Base-by-base conservation (phyloP, 306 rosid species). In the Prunus kanzakura region DNA sequence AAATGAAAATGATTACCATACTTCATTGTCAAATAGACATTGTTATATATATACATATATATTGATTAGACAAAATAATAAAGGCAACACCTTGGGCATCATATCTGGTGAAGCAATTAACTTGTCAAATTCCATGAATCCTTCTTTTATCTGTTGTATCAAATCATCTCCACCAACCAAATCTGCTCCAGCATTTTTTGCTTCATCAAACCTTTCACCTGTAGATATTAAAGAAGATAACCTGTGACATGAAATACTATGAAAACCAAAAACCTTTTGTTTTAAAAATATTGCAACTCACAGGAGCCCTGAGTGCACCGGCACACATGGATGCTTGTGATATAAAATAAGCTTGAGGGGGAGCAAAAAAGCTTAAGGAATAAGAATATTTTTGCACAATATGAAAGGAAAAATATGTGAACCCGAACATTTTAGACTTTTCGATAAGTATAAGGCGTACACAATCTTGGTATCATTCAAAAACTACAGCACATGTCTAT, bases 41-140 rank as follows among this genome's bases (percentile, higher is more conserved):
- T 20, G 29, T 27, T 20, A 16, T 35, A 22, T 67, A 14, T 71
- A 1, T 3, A 18, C 65, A 68, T 11, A 60, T 69, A 45, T 69
- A 30, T n/a, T 73, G 49, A 80, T 38, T 60, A 76, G 72, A 84
- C 70, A 60, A 80, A 71, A 76, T 54, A 67, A 78, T 56, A 72
- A 69, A 80, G 85, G 82, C 69, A 79, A 78, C 87, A 92, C 98
- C 98, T 95, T 95, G 22, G 98, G 97, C 98, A 95, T 95, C 98
- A 95, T 92, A 83, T 96, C 99, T 49, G 99, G 99, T 46, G 99
- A 96, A 82, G 99, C 98, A 84, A 96, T 96, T 64, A 96, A 81
- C 86, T 96, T 96, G 79, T 96, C 99, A 76, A 96, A 96, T n/a
- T 96, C 97, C 99, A 96, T 96, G 84, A 91, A 96, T 49, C 99